Conservation (phyloP, 1,284 basidiomycete genomes). For the Ganoderma lingzhi region DNA sequence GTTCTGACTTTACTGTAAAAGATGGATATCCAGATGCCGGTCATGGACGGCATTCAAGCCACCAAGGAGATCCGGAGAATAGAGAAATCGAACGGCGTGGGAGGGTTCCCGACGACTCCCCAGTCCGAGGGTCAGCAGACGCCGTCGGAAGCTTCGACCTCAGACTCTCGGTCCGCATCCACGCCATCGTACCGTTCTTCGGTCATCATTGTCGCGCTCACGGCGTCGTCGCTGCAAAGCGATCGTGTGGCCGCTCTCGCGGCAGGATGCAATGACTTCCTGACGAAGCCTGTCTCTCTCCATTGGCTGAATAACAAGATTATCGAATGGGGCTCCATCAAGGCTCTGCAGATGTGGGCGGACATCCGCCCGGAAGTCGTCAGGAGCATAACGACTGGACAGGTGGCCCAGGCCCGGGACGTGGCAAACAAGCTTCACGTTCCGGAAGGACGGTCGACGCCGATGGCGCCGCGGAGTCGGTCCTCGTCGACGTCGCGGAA, state of each 20-base stretch:
- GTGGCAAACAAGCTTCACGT: constrained; percentile 76
- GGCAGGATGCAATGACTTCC: constrained; percentile 98
- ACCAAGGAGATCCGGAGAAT: constrained; percentile 95
- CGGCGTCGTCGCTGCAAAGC: constrained; percentile 91
- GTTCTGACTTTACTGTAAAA: constrained; percentile 42
- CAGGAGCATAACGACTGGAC: constrained; percentile 60
- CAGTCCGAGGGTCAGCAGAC: constrained; percentile 64
- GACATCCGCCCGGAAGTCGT: constrained; percentile 74
- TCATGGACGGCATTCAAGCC: constrained; percentile 98
- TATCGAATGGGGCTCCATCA: constrained; percentile 96
- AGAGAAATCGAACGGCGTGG: constrained; percentile 76
- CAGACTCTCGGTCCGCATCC: constrained; percentile 47
- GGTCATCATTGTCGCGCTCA: constrained; percentile 98
- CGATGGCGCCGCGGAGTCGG: constrained; percentile 44
- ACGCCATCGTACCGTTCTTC: constrained; percentile 79
- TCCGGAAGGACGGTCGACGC: constrained; percentile 59
- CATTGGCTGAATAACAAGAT: constrained; percentile 99
- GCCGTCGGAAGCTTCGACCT: constrained; percentile 57
- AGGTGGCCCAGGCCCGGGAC: constrained; percentile 67
- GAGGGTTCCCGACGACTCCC: constrained; percentile 76
- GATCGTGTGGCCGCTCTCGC: constrained; percentile 96
- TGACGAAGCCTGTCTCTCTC: constrained; percentile 96
- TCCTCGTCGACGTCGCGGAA: constrained; percentile 39
- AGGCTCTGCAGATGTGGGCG: constrained; percentile 89
- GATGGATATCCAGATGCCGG: constrained; percentile 99